Percentiles rank a stretch among this genome's conserved stretches.
Evolutionary conservation across 2,329 filamentous ascomycete species (phyloP).

Genomic region (Bipolaris cookei): DNA sequence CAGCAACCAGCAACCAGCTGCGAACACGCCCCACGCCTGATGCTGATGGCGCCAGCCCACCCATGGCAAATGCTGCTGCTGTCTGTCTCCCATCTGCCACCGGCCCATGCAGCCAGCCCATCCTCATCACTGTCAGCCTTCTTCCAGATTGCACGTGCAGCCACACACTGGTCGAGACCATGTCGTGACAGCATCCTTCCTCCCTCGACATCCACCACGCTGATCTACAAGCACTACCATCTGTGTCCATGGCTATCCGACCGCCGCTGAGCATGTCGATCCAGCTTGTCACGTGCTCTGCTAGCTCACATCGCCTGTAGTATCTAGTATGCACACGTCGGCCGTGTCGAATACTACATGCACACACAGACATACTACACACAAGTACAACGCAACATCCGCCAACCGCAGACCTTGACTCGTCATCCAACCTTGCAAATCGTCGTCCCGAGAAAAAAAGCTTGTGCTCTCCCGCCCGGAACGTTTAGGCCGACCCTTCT

Average conservation of each 20-base stretch:
- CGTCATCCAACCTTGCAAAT: neutral
- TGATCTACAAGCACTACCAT: neutral
- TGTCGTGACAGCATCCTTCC: neutral
- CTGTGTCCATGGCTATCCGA: neutral
- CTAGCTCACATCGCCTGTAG: no score
- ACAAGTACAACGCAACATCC: no score
- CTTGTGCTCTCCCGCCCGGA: conserved; percentile 13
- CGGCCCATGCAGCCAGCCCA: conserved; percentile 4
- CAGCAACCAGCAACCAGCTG: neutral
- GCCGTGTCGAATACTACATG: no score
- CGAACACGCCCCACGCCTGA: neutral
- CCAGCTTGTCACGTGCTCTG: no score
- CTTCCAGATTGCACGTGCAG: conserved; percentile 7
- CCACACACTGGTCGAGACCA: conserved; percentile 1
- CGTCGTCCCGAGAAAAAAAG: conserved; percentile 10
- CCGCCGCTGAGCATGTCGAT: no score
- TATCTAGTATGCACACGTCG: no score
- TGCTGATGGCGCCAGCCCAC: conserved; percentile 1
- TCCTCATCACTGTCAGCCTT: neutral
- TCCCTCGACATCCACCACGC: neutral
- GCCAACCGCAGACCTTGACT: conserved; percentile 4
- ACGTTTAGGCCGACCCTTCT: neutral
- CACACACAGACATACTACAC: no score
- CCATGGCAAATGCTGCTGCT: neutral
- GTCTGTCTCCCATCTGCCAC: neutral